Evolutionary conservation across 257 asterid species (phyloP).

Genomic region (Plectranthus barbatus): DNA sequence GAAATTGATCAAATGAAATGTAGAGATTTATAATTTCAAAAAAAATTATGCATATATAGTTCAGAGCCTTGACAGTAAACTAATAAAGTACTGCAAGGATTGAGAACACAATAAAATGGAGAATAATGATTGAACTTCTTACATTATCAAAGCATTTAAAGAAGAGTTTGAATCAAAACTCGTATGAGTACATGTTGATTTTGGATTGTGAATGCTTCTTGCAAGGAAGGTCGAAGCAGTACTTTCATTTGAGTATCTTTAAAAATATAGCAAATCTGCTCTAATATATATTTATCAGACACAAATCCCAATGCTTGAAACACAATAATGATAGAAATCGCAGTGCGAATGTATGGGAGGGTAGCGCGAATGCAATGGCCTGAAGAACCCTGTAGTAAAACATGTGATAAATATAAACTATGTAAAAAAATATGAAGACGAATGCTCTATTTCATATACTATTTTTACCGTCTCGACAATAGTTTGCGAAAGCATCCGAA

Average conservation of each 20-base stretch:
- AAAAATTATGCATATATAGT: too few species aligned
- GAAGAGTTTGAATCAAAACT: too few species aligned
- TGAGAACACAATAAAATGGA: not conserved
- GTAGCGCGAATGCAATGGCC: slow-evolving; percentile 97
- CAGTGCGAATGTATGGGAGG: slow-evolving; percentile 88
- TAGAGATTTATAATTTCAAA: not conserved
- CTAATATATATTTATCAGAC: slow-evolving; percentile 93
- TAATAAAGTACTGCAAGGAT: not conserved
- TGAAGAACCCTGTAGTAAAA: slow-evolving; percentile 69
- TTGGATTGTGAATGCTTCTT: slow-evolving; percentile 97
- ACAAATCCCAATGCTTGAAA: slow-evolving; percentile 94
- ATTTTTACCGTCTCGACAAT: slow-evolving; percentile 97
- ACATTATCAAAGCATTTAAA: not conserved
- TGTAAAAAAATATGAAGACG: not conserved
- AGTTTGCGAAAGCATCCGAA: slow-evolving; percentile 94
- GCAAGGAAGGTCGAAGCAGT: slow-evolving; percentile 87
- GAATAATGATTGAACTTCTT: not conserved
- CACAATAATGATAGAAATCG: slow-evolving; percentile 89
- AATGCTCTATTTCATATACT: slow-evolving; percentile 3
- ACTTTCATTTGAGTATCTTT: slow-evolving; percentile 96
- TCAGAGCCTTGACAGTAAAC: not conserved
- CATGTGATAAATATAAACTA: not conserved
- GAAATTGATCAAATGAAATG: not conserved
- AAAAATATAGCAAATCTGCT: slow-evolving; percentile 91
- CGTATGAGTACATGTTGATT: slow-evolving; percentile 63